These are phyloP conservation scores for Alternaria ventricosa DNA, from an alignment of 2,329 filamentous ascomycete genomes.

Conservation along the genomic window DNA sequence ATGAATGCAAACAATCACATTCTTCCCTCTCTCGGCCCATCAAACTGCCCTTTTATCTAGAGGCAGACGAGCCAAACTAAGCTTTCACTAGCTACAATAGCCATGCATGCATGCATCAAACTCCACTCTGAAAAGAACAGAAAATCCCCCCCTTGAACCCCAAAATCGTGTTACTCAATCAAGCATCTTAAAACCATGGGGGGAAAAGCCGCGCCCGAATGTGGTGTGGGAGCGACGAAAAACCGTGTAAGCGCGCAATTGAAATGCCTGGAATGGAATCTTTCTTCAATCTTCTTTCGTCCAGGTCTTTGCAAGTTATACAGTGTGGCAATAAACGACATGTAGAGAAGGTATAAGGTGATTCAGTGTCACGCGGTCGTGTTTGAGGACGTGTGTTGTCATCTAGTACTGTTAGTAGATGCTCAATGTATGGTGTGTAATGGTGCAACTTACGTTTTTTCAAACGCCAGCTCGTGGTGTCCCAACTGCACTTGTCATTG, in stretches of 20 bases:
- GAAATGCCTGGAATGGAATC: neutral
- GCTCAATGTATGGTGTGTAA: neutral
- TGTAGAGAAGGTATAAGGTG: slow-evolving; percentile 23
- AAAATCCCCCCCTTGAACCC: neutral
- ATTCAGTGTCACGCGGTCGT: neutral
- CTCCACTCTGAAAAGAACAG: neutral
- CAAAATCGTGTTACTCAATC: slow-evolving; percentile 16
- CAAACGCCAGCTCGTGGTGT: slow-evolving; percentile 35
- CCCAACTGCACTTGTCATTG: slow-evolving; percentile 41
- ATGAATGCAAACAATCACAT: slow-evolving; percentile 5
- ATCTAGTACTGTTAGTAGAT: neutral
- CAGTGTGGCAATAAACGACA: slow-evolving; percentile 25
- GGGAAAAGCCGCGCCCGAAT: neutral
- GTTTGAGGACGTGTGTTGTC: neutral
- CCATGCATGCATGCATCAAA: slow-evolving; percentile 6
- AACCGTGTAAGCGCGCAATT: neutral
- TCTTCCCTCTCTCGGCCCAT: neutral
- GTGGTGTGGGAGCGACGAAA: neutral
- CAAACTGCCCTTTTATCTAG: neutral
- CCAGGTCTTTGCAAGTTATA: slow-evolving; percentile 18
- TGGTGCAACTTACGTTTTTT: slow-evolving; percentile 11
- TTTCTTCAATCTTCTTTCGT: slow-evolving; percentile 8
- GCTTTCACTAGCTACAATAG: slow-evolving; percentile 1
- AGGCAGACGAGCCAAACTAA: neutral
- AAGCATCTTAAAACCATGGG: slow-evolving; percentile 6